Conservation (phyloP, 192 early-diverging fungal genomes). For the Backusella tuberculispora region DNA sequence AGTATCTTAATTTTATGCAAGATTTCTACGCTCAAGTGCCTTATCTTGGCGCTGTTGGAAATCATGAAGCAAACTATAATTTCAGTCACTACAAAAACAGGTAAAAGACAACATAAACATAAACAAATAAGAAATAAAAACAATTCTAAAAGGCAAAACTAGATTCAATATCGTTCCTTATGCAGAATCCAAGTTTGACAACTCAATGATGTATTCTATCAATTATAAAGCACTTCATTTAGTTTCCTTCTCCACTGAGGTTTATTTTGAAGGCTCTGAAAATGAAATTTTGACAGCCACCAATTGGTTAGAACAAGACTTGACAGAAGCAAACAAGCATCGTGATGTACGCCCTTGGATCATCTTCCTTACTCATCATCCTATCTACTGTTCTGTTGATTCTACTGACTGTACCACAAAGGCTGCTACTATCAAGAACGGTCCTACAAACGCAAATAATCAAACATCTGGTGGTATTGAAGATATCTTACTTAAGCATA, state of each 20-base stretch:
- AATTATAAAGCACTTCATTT: conserved; percentile 41
- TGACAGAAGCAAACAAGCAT: conserved; percentile 30
- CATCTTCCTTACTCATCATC: conserved; percentile 34
- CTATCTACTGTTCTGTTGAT: conserved; percentile 29
- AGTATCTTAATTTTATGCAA: conserved; percentile 41
- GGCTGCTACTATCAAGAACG: conserved; percentile 24
- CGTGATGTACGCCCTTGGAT: conserved; percentile 40
- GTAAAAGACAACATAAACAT: not conserved
- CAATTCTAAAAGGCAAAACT: not conserved
- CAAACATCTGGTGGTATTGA: conserved; percentile 19
- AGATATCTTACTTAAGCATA: conserved; percentile 25
- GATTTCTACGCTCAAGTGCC: conserved; percentile 31
- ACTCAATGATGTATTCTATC: conserved; percentile 34
- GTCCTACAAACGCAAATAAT: not conserved
- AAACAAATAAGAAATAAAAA: not conserved
- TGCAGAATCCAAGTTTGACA: conserved; percentile 30
- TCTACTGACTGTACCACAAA: conserved; percentile 23
- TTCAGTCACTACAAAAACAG: conserved; percentile 42
- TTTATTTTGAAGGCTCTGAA: conserved; percentile 26
- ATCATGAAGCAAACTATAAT: conserved; percentile 41
- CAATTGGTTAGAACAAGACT: conserved; percentile 39
- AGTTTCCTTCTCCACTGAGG: conserved; percentile 39
- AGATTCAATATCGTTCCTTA: conserved; percentile 42
- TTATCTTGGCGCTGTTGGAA: conserved; percentile 39
- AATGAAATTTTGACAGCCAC: conserved; percentile 26